A percentile compares a stretch with the other conserved stretches of the same genome.
Evolutionary conservation across 768 basidiomycete species (phyloP).

Genomic region (Hygrophoropsis aurantiaca): DNA sequence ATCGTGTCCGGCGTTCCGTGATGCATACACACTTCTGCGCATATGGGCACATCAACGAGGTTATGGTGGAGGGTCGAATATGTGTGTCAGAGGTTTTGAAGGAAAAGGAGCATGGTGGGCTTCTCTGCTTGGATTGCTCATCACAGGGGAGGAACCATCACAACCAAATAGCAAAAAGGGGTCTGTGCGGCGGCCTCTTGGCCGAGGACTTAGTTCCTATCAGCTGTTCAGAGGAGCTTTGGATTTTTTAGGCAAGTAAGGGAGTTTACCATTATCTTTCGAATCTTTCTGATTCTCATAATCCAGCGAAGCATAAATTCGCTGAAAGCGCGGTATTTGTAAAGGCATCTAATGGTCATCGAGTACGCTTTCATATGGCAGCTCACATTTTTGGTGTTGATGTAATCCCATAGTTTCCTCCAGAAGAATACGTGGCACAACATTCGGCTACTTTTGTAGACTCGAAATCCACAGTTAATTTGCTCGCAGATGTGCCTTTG

Average conservation of each 20-base stretch:
- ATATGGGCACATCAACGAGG: slow-evolving; percentile 92
- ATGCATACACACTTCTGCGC: slow-evolving; percentile 77
- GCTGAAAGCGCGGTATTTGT: slow-evolving; percentile 55
- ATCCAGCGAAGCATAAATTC: slow-evolving; percentile 71
- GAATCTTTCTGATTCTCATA: slow-evolving; percentile 9
- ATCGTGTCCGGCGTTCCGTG: slow-evolving; percentile 56
- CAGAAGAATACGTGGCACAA: slow-evolving; percentile 52
- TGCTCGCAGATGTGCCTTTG: slow-evolving; percentile 72
- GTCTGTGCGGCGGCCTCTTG: slow-evolving; percentile 56
- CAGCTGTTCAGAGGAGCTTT: slow-evolving; percentile 85
- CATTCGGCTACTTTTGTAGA: slow-evolving; percentile 74
- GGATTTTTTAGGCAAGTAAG: slow-evolving; percentile 73
- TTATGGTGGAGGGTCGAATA: slow-evolving; percentile 55
- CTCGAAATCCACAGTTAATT: slow-evolving; percentile 71
- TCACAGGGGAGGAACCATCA: slow-evolving; percentile 65
- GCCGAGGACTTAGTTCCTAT: slow-evolving; percentile 84
- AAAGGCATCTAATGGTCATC: slow-evolving; percentile 53
- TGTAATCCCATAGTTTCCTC: slow-evolving; percentile 46
- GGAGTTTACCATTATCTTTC: not conserved
- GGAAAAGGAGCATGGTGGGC: slow-evolving; percentile 69
- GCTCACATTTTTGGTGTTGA: not conserved
- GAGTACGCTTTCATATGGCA: slow-evolving; percentile 36
- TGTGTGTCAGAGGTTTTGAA: slow-evolving; percentile 71
- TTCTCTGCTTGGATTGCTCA: slow-evolving; percentile 55
- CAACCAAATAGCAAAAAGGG: slow-evolving; percentile 24